A percentile compares a stretch with the other conserved stretches of the same genome.
Evolutionary conservation across 2,329 filamentous ascomycete species (phyloP).

Genomic region (Rhinocladiella mackenziei): DNA sequence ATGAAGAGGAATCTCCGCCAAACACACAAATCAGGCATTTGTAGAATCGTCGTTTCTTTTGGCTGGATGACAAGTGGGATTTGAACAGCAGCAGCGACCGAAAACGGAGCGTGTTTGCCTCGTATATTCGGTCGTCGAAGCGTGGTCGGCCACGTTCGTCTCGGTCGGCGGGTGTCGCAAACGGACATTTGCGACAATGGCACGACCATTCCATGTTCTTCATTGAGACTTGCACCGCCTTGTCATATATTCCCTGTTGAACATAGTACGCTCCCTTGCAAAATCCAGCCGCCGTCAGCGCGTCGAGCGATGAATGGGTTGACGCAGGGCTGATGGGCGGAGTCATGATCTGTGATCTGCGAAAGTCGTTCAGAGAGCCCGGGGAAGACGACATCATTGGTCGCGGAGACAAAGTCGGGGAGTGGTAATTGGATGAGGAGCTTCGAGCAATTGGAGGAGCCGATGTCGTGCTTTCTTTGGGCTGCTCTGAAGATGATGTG

Average conservation of each 20-base stretch:
- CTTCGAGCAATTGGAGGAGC: not conserved
- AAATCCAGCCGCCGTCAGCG: constrained; percentile 12
- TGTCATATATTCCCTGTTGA: constrained; percentile 13
- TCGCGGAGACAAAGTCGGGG: constrained; percentile 5
- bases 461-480: constrained; percentile 2
- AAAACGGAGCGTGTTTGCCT: constrained; percentile 11
- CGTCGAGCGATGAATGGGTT: constrained; percentile 6
- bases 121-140: constrained; percentile 17
- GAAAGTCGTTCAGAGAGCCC: constrained; percentile 6
- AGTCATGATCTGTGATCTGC: constrained; percentile 9
- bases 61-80: constrained; percentile 12
- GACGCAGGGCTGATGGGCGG: constrained; percentile 18
- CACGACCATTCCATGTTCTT: constrained; percentile 19
- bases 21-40: constrained; percentile 17
- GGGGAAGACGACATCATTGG: constrained; percentile 8
- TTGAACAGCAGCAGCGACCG: constrained; percentile 20
- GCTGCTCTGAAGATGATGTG: constrained; percentile 4
- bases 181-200: constrained; percentile 18
- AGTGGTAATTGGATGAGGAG: constrained; percentile 4
- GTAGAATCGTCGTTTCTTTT: constrained; percentile 12
- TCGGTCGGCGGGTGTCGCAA: constrained; percentile 14
- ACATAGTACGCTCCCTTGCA: constrained; percentile 18
- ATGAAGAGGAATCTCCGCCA: constrained; percentile 3
- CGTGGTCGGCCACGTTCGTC: constrained; percentile 15
- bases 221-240: constrained; percentile 13